phyloP scores from a whole-genome alignment of 2,329 filamentous ascomycete genomes.

The Fusarium sp. region DNA sequence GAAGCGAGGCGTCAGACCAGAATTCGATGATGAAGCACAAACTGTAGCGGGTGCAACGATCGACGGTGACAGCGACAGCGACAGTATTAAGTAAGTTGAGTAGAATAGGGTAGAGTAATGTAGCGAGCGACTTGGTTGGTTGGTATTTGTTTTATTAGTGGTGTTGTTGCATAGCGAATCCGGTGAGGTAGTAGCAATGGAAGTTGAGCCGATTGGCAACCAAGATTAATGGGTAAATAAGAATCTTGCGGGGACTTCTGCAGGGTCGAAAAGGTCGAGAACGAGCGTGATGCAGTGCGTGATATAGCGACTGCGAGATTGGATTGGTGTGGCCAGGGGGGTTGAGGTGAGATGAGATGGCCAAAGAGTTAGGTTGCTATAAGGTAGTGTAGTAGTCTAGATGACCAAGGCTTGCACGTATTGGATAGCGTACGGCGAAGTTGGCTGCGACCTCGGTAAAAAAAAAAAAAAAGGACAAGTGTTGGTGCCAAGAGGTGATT shows the following conservation, averaged over 20 bases:
- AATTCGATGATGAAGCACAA: constrained; percentile 18
- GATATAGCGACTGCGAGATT: constrained; percentile 18
- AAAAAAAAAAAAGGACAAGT: neutral
- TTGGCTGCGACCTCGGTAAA: neutral
- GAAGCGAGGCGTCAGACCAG: constrained; percentile 22
- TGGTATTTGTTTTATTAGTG: constrained; percentile 12
- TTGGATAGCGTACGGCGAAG: neutral
- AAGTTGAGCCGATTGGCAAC: neutral
- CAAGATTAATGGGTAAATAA: constrained; percentile 23
- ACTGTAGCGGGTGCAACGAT: constrained; percentile 5
- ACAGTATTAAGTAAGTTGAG: neutral
- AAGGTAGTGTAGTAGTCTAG: constrained; percentile 15
- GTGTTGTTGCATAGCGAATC: constrained; percentile 26
- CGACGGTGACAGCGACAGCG: neutral
- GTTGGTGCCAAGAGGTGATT: constrained; percentile 1
- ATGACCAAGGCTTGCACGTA: neutral
- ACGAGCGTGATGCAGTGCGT: constrained; percentile 23
- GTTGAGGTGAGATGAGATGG: constrained; percentile 30
- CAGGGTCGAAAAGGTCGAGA: constrained; percentile 18
- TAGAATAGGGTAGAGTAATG: neutral
- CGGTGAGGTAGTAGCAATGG: neutral
- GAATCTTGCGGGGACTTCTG: constrained; percentile 12
- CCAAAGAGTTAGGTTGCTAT: constrained; percentile 8
- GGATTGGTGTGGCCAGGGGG: constrained; percentile 34
- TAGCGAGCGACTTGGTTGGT: constrained; percentile 1